phyloP scores from a whole-genome alignment of 148 eudicot species.

The Heliosperma pusillum region DNA sequence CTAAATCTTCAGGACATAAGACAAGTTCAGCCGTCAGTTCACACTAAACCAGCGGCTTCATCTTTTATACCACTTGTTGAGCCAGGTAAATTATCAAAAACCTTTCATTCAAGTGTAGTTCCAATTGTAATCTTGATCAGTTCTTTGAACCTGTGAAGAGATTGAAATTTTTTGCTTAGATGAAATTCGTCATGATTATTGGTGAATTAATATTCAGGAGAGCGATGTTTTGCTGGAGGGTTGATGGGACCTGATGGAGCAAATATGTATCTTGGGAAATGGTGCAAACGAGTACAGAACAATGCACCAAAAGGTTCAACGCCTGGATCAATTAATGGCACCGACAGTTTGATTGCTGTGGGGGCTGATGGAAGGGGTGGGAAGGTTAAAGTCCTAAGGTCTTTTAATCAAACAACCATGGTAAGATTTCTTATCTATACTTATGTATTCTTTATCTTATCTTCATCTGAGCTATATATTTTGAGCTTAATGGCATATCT shows the following conservation, averaged over 20 bases:
- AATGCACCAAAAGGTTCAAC: conserved; percentile 25
- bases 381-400: conserved; percentile 64
- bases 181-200: not conserved
- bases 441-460: not conserved
- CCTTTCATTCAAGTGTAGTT: not conserved
- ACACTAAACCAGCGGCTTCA: conserved; percentile 34
- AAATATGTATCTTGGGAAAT: conserved; percentile 76
- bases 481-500: not conserved
- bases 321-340: conserved; percentile 20
- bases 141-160: not conserved
- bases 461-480: not conserved
- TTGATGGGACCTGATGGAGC: conserved; percentile 84
- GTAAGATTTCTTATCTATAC: conserved; percentile 34
- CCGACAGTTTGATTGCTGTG: conserved; percentile 57
- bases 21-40: conserved; percentile 40
- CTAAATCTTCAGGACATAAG: conserved; percentile 38
- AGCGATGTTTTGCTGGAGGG: conserved; percentile 79
- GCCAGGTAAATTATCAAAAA: conserved; percentile 50
- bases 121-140: not conserved
- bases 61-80: conserved; percentile 40
- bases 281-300: conserved; percentile 76
- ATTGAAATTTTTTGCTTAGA: too few species aligned
- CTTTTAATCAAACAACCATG: conserved; percentile 39
- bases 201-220: conserved; percentile 31
- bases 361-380: conserved; percentile 99